Base-by-base conservation (phyloP, 1,284 basidiomycete genomes). In the Laetiporus sulphureus region DNA sequence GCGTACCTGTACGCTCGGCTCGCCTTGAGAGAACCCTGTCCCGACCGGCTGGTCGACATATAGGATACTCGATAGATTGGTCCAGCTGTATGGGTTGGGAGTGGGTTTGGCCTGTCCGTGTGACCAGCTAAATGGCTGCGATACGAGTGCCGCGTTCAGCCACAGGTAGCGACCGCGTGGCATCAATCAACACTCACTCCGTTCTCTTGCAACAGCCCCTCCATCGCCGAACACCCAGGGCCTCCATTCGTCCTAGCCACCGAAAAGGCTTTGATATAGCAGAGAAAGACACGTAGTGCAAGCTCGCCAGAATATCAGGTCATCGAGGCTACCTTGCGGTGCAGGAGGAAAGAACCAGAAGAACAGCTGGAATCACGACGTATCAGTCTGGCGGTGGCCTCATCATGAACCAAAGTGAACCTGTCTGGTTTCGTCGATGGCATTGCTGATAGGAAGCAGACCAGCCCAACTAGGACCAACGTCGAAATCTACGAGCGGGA, bases 331-430 rank as follows among this genome's bases (percentile, higher is more conserved):
- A 10, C 79, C 81, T 53, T 78, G 64, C 7, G 80, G 80, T 5
- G 81, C 82, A 1, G 85, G 79, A 32, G 87, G 87, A 65, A 88
- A 89, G 63, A 88, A 83, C 89, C 87, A 91, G 64, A 91, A 91
- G 69, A 84, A 91, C 7, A 90, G 68, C 79, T 90, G 41, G 22
- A n/a, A 15, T 24, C 24, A 20, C 34, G 18, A 19, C 18, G 5
- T 23, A n/a, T n/a, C n/a, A n/a, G n/a, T n/a, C n/a, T n/a, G n/a
- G n/a, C n/a, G n/a, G n/a, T n/a, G n/a, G n/a, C n/a, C n/a, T n/a
- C n/a, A n/a, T n/a, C n/a, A n/a, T n/a, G n/a, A n/a, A 25, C 5
- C 11, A 10, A 38, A 15, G 15, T 18, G 18, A 43, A 10, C 79
- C 68, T 87, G 68, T 22, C 80, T 69, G 2, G 77, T 80, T 57